phyloP scores from a whole-genome alignment of 371 early-diverging fungal genomes.

The Capillidium rhysosporum region DNA sequence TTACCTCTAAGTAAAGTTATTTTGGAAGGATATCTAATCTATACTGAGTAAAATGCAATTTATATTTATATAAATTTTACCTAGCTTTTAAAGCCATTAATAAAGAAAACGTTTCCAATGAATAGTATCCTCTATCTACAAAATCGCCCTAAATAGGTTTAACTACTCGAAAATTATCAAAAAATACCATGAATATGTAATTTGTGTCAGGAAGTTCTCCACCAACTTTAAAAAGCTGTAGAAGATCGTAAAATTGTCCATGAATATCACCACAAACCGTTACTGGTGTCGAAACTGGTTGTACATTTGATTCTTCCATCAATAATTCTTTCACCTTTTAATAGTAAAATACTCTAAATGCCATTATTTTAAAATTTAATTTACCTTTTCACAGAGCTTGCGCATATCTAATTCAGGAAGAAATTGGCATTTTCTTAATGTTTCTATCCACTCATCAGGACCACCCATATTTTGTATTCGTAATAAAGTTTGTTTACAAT shows the following conservation, averaged over 20 bases:
- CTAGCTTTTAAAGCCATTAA: constrained; percentile 87
- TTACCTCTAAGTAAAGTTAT: constrained; percentile 97
- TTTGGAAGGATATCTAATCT: constrained; percentile 73
- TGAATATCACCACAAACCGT: constrained; percentile 98
- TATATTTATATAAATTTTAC: not conserved
- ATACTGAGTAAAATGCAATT: not conserved
- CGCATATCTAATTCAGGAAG: constrained; percentile 84
- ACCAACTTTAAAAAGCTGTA: constrained; percentile 95
- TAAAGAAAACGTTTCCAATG: constrained; percentile 90
- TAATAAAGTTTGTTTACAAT: no score
- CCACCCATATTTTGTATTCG: constrained; percentile 9
- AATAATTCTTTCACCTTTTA: constrained; percentile 81
- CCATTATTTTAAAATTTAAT: not conserved
- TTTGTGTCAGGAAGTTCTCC: constrained; percentile 93
- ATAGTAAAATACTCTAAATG: not conserved
- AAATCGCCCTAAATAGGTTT: constrained; percentile 65
- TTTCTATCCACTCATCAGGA: constrained; percentile 83
- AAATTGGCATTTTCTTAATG: constrained; percentile 74
- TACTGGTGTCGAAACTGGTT: constrained; percentile 84
- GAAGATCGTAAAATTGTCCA: constrained; percentile 97
- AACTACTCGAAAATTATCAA: not conserved
- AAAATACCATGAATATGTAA: constrained; percentile 80
- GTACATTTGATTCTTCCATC: constrained; percentile 90
- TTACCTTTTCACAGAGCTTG: constrained; percentile 87
- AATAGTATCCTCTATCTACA: constrained; percentile 99